Evolutionary conservation across 805 yeast species (phyloP).

Genomic region (Candida morakotiae): DNA sequence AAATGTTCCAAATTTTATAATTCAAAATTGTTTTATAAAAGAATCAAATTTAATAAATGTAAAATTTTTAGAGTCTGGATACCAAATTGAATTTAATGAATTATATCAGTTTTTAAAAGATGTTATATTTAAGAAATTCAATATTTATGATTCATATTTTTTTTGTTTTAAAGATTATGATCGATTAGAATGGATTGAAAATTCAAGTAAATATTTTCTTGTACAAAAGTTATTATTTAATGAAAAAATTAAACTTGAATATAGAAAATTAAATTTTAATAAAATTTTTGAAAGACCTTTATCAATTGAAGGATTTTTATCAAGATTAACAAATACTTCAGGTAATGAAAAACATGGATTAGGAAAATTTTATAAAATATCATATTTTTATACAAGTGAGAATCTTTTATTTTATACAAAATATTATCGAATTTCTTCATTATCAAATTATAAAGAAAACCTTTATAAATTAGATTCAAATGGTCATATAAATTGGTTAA

Average conservation of each 20-base stretch:
- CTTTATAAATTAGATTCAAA: slow-evolving; percentile 51
- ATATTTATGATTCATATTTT: slow-evolving; percentile 26
- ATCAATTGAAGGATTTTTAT: slow-evolving; percentile 79
- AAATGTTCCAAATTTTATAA: slow-evolving; percentile 40
- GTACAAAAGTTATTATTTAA: slow-evolving; percentile 23
- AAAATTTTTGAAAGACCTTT: slow-evolving; percentile 51
- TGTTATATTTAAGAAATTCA: slow-evolving; percentile 20
- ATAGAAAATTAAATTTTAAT: slow-evolving; percentile 45
- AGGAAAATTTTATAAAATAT: slow-evolving; percentile 46
- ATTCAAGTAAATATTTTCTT: slow-evolving; percentile 24
- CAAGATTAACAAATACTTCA: slow-evolving; percentile 47
- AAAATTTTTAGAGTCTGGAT: neutral
- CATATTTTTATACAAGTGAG: slow-evolving; percentile 62
- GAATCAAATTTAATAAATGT: neutral
- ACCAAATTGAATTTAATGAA: slow-evolving; percentile 2
- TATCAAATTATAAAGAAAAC: slow-evolving; percentile 46
- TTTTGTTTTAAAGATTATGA: slow-evolving; percentile 65
- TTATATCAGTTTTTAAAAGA: slow-evolving; percentile 13
- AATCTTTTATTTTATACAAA: slow-evolving; percentile 56
- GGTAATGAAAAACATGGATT: slow-evolving; percentile 37
- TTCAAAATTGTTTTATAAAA: slow-evolving; percentile 8
- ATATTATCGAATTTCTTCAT: slow-evolving; percentile 49
- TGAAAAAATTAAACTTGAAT: slow-evolving; percentile 50
- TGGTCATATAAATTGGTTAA: slow-evolving; percentile 63
- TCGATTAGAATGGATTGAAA: slow-evolving; percentile 52